Evolutionary conservation across 2,329 filamentous ascomycete genomes (phyloP), one percentile per base, ranked within the genome.

Genomic region (Diaporthe citriasiana): DNA sequence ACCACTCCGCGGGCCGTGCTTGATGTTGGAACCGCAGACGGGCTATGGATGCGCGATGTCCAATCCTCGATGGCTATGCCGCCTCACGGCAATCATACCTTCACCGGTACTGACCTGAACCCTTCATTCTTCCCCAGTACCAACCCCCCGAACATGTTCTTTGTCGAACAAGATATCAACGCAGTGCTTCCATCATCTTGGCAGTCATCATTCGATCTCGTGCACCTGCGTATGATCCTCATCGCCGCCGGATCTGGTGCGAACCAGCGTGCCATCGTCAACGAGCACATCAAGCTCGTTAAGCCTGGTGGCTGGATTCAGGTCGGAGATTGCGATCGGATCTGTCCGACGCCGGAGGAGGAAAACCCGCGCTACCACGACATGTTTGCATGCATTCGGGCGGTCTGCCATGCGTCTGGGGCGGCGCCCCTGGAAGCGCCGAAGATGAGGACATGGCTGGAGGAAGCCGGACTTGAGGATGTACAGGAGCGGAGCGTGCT

Each of bases 331-430:
- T 70, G 66, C 45, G 66, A 70, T n/a, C 50, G 66, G 15, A 10
- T 70, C 17, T 70, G 50, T 4, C 66, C 66, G 50, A 70, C 66
- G 17, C 66, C 66, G 7, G n/a, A n/a, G 53, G 66, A 13, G 13
- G 66, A 70, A 27, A 70, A 70, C 66, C 66, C 66, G 40, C 66
- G 53, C 50, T 70, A 70, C 50, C 47, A 70, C 53, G 53, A 70
- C 66, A 70, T 70, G 66, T 70, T 70, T 33, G 33, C 66, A 12
- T 70, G 66, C 27, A 57, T 70, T 27, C 66, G 66, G 22, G 66
- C 66, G 4, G 66, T 70, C n/a, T 70, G 66, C 66, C 9, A 57
- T 50, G 33, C 66, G n/a, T 70, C 66, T 9, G 66, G 66, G 40
- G 66, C 66, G 50, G 66, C 10, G 6, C n/a, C 66, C 6, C 50